Conservation (phyloP, 805 yeast genomes). For the Candida dajiaensis region DNA sequence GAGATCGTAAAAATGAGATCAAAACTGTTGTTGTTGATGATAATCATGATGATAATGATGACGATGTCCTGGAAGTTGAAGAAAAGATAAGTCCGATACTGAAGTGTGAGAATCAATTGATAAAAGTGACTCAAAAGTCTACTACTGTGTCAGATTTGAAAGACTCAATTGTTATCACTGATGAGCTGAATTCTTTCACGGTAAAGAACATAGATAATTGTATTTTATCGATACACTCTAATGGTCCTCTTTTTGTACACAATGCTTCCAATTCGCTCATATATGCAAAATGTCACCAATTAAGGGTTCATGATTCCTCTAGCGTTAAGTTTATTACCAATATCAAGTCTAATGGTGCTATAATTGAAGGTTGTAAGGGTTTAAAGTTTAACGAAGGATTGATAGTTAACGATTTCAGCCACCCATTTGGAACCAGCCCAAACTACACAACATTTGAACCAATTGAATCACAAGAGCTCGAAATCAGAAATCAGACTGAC, state of each 20-base stretch:
- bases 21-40: no score
- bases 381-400: slow-evolving; percentile 11
- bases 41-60: no score
- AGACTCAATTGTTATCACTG: slow-evolving; percentile 7
- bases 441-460: slow-evolving; percentile 5
- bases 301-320: slow-evolving; percentile 16
- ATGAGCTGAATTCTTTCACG: slow-evolving; percentile 8
- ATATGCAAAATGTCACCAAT: slow-evolving; percentile 18
- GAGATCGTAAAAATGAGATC: slow-evolving; percentile 1
- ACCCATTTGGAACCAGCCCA: slow-evolving; percentile 18
- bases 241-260: slow-evolving; percentile 16
- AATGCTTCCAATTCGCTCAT: slow-evolving; percentile 7
- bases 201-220: slow-evolving; percentile 9
- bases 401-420: slow-evolving; percentile 18
- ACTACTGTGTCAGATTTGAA: slow-evolving; percentile 6
- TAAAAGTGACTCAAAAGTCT: not conserved
- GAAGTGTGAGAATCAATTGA: not conserved
- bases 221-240: slow-evolving; percentile 6
- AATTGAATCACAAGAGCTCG: not conserved
- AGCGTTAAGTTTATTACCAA: slow-evolving; percentile 5
- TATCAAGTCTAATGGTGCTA: slow-evolving; percentile 8
- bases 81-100: not conserved
- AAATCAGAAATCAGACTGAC: not conserved
- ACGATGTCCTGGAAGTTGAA: not conserved
- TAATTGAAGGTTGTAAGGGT: slow-evolving; percentile 16